Evolutionary conservation across 129 eudicot species (phyloP), one percentile per base, ranked within the genome.

Genomic region (Rutidosis leptorrhynchoides): DNA sequence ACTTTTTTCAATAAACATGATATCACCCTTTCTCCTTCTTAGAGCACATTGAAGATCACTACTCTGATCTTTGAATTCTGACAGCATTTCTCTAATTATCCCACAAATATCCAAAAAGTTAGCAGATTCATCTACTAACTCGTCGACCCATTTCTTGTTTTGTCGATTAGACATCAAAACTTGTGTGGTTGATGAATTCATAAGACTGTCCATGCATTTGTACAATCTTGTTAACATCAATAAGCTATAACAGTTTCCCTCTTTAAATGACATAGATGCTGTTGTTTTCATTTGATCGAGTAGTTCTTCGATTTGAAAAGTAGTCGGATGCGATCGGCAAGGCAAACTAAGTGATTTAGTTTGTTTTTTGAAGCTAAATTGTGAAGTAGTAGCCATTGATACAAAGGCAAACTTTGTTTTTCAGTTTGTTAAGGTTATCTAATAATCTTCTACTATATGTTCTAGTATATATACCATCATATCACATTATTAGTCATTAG

Each of bases 311-410:
- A 78, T 60, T 11, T 33, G 59, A 7, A 68, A 49, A 24, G 82
- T 52, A 8, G 51, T 48, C 7, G 84, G 82, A 32, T 86, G 84
- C 7, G 73, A 70, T 65, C 83, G 76, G 32, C 83, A 75, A 29
- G 95, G 95, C 29, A 87, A 59, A 32, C 95, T 81, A 15, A 83
- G 74, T 40, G 90, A 87, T 70, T 85, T 79, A 11, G 64, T 33
- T 40, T 52, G 73, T 45, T 22, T 40, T 81, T 40, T 74, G 30
- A 58, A 42, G 67, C 81, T 53, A 51, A 64, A 60, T 58, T 20
- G 42, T 12, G 48, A 80, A 11, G 62, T 51, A 40, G n/a, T 29
- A 40, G 77, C 84, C 90, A 84, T 80, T 46, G 24, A 37, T 12
- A 35, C 15, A 52, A 43, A 46, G 48, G 48, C 23, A 23, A 65